phyloP scores from a whole-genome alignment of 495 filamentous ascomycete genomes.

The Penicillium paxilli region DNA sequence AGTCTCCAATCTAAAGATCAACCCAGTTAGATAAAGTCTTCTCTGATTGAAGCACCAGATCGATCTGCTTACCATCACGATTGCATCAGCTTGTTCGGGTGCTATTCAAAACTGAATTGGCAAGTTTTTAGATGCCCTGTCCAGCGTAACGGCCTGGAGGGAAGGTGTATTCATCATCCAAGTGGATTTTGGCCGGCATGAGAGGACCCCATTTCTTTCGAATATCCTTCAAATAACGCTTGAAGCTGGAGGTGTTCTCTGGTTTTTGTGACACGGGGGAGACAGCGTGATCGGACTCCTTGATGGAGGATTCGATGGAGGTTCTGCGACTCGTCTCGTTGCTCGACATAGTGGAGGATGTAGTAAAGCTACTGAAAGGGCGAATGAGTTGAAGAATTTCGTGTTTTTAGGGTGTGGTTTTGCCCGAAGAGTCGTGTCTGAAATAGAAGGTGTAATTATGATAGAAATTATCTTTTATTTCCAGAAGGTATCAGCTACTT shows the following conservation, averaged over 20 bases:
- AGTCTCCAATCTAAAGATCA: no score
- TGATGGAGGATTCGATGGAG: background rate
- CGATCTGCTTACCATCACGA: no score
- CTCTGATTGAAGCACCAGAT: no score
- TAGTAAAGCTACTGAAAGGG: no score
- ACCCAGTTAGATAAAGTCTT: no score
- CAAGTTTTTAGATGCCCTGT: conserved; percentile 11
- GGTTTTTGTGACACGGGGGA: background rate
- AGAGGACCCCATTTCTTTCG: conserved; percentile 28
- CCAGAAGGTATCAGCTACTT: background rate
- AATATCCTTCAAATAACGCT: conserved; percentile 10
- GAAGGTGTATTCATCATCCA: conserved; percentile 34
- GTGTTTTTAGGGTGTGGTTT: no score
- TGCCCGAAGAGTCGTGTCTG: no score
- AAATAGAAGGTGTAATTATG: no score
- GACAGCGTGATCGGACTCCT: background rate
- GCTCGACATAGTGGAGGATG: background rate
- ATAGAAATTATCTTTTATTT: no score
- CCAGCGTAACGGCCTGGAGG: conserved; percentile 28
- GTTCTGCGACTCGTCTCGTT: background rate
- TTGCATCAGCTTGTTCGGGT: no score
- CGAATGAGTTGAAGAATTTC: background rate
- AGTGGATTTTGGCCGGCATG: conserved; percentile 23
- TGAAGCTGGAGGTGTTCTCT: conserved; percentile 2
- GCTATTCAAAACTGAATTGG: background rate